Percentiles rank a stretch among this genome's conserved stretches.
These are phyloP conservation scores for Acanthamoeba royreba DNA, from an alignment of 208 protist species.

Conservation along the genomic window DNA sequence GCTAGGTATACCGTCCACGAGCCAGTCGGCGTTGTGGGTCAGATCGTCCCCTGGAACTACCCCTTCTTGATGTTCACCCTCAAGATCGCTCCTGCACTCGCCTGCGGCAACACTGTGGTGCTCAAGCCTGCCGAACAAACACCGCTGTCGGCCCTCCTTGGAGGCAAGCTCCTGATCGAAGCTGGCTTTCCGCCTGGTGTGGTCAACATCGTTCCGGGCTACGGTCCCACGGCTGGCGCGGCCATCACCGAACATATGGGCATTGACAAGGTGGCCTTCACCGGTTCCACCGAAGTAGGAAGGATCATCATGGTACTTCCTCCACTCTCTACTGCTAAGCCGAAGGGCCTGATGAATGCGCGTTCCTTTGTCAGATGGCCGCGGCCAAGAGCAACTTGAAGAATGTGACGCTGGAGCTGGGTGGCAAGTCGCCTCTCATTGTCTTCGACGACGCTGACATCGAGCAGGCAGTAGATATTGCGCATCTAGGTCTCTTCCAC, in stretches of 20 bases:
- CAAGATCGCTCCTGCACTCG: constrained; percentile 84
- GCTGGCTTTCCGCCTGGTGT: constrained; percentile 86
- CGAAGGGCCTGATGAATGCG: neutral
- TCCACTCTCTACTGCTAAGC: neutral
- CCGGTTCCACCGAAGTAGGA: constrained; percentile 84
- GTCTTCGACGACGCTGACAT: constrained; percentile 85
- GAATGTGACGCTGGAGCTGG: constrained; percentile 84
- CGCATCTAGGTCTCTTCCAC: constrained; percentile 10
- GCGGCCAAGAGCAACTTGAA: constrained; percentile 60
- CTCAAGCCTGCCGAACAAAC: constrained; percentile 89
- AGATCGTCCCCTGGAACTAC: constrained; percentile 89
- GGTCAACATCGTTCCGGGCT: constrained; percentile 87
- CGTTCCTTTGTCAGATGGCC: neutral
- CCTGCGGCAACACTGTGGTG: constrained; percentile 83
- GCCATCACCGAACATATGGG: constrained; percentile 59
- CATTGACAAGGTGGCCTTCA: constrained; percentile 89
- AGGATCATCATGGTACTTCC: constrained; percentile 63
- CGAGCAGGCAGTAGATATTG: constrained; percentile 75
- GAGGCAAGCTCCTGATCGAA: constrained; percentile 81
- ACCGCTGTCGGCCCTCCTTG: constrained; percentile 81
- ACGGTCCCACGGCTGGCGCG: constrained; percentile 68
- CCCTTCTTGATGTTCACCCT: constrained; percentile 72
- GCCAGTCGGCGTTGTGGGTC: constrained; percentile 83
- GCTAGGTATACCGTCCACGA: constrained; percentile 84
- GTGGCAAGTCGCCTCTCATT: constrained; percentile 89